These are phyloP conservation scores for Bolboschoenoplectus hybrid DNA, from an alignment of 202 grass and related monocot genomes.

Conservation along the genomic window DNA sequence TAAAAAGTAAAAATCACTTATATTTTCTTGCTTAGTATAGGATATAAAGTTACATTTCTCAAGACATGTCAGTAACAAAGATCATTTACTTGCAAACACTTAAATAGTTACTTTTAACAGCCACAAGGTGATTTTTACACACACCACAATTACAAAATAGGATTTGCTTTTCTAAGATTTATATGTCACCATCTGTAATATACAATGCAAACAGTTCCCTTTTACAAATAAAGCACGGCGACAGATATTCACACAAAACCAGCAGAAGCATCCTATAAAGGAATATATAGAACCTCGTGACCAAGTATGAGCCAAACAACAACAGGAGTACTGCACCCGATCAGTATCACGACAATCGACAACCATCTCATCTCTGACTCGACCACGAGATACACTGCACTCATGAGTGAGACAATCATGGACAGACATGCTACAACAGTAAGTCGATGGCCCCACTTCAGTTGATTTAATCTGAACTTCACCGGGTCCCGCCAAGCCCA, in stretches of 20 bases:
- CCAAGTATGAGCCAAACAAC: conserved; percentile 52
- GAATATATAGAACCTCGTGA: conserved; percentile 47
- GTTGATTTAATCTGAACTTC: conserved; percentile 64
- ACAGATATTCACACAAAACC: neutral
- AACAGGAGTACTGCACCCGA: conserved; percentile 59
- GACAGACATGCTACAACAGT: conserved; percentile 63
- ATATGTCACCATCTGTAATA: neutral
- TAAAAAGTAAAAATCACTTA: neutral
- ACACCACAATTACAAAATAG: neutral
- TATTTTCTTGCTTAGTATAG: neutral
- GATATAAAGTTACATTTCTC: neutral
- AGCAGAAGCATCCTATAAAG: conserved; percentile 37
- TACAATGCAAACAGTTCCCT: neutral
- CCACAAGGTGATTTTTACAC: neutral
- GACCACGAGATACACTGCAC: conserved; percentile 55
- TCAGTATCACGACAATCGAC: conserved; percentile 57
- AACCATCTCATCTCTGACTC: conserved; percentile 42
- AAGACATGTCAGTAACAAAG: no score
- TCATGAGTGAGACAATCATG: conserved; percentile 74
- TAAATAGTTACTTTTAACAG: no score
- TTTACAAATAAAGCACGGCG: neutral
- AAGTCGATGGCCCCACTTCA: conserved; percentile 65
- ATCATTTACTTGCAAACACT: no score
- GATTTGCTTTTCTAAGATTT: neutral
- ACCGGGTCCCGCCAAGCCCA: conserved; percentile 71